These are phyloP conservation scores for Zygoascus biomembranicola DNA, from an alignment of 805 yeast genomes.

Conservation along the genomic window DNA sequence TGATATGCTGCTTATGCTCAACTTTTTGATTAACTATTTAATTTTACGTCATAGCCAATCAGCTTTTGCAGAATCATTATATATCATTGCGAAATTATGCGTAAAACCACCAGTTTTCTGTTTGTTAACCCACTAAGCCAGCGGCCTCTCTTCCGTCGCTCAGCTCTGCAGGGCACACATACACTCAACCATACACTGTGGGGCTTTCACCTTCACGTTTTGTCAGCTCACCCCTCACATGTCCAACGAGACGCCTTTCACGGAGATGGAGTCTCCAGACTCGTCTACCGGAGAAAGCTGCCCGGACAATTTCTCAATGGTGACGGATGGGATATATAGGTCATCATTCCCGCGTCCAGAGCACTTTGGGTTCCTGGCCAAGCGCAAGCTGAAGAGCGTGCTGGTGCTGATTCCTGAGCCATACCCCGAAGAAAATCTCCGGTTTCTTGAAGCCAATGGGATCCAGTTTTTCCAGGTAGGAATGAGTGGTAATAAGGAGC, in stretches of 20 bases:
- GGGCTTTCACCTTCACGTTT: too few relatives aligned
- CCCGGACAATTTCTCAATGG: conserved; percentile 90
- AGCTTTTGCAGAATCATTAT: too few relatives aligned
- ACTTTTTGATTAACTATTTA: too few relatives aligned
- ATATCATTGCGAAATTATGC: too few relatives aligned
- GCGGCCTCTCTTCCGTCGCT: too few relatives aligned
- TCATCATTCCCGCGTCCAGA: conserved; percentile 84
- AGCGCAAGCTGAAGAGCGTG: conserved; percentile 60
- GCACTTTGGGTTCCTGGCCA: conserved; percentile 62
- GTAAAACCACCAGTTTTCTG: too few relatives aligned
- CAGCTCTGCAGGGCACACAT: too few relatives aligned
- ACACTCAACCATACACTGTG: too few relatives aligned
- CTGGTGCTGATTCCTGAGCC: conserved; percentile 86
- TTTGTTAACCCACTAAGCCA: too few relatives aligned
- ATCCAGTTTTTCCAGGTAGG: conserved; percentile 81
- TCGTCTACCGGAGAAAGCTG: background rate
- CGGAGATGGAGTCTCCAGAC: background rate
- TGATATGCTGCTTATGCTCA: too few relatives aligned
- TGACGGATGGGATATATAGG: conserved; percentile 69
- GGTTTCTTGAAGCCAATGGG: conserved; percentile 50
- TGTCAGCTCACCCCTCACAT: background rate
- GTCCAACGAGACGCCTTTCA: background rate
- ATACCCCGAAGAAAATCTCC: conserved; percentile 69
- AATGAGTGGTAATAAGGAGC: conserved; percentile 92
- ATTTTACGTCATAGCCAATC: too few relatives aligned